A percentile compares a stretch with the other conserved stretches of the same genome.
Evolutionary conservation across 768 basidiomycete genomes (phyloP).

Genomic region (Symmetrospora coprosmae): DNA sequence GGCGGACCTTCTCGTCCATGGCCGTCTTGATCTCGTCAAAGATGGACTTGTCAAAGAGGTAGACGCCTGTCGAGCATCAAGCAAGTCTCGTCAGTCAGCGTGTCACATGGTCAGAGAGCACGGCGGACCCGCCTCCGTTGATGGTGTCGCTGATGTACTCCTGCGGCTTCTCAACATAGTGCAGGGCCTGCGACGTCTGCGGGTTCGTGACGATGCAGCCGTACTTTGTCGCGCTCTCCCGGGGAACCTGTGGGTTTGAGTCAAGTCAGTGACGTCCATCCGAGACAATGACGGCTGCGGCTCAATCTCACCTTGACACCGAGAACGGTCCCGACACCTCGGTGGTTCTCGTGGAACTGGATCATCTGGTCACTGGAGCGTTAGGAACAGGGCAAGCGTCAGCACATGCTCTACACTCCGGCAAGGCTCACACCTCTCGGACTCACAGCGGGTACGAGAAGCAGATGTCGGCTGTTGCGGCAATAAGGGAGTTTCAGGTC

Average conservation of each 20-base stretch:
- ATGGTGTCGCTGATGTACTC: constrained; percentile 40
- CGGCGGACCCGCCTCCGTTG: constrained; percentile 37
- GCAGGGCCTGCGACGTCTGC: constrained; percentile 30
- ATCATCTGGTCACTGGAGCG: too few relatives aligned
- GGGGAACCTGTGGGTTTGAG: constrained; percentile 33
- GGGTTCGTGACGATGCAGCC: constrained; percentile 41
- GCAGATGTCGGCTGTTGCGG: constrained; percentile 42
- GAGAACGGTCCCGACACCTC: constrained; percentile 41
- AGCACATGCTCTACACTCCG: neutral
- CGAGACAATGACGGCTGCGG: neutral
- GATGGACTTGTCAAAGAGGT: constrained; percentile 40
- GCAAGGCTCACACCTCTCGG: neutral
- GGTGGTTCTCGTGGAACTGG: constrained; percentile 38
- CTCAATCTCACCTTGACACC: constrained; percentile 37
- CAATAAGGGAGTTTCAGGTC: too few relatives aligned
- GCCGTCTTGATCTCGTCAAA: constrained; percentile 41
- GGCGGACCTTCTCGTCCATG: constrained; percentile 39
- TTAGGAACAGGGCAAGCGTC: constrained; percentile 31
- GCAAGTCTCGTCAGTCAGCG: too few relatives aligned
- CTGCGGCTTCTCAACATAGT: constrained; percentile 43
- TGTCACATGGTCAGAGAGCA: neutral
- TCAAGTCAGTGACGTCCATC: neutral
- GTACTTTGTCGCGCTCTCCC: constrained; percentile 39
- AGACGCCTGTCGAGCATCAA: too few relatives aligned
- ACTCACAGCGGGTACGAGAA: constrained; percentile 35